phyloP scores from a whole-genome alignment of 345 rosid genomes.

The Aegle marmelos region DNA sequence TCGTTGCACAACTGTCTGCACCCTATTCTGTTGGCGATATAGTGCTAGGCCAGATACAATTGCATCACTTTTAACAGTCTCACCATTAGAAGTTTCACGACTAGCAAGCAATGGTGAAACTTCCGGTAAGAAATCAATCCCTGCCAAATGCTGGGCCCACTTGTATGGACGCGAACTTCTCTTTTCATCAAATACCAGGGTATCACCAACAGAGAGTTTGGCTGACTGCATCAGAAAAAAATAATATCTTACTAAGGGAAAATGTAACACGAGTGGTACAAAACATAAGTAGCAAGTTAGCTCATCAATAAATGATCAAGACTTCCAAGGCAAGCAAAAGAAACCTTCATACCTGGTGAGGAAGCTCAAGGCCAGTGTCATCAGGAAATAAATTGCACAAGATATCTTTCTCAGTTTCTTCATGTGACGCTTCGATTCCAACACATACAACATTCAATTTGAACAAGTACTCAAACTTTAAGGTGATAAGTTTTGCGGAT shows the following conservation, averaged over 20 bases:
- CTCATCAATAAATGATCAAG: background rate
- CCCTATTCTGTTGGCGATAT: conserved; percentile 70
- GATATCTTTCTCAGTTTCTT: conserved; percentile 50
- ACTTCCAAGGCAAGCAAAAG: background rate
- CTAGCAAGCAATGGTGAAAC: conserved; percentile 60
- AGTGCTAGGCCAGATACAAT: conserved; percentile 51
- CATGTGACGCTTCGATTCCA: conserved; percentile 57
- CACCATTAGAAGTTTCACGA: conserved; percentile 44
- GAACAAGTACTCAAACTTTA: conserved; percentile 74
- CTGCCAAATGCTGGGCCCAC: conserved; percentile 95
- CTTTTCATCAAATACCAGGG: conserved; percentile 49
- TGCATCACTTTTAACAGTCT: conserved; percentile 45
- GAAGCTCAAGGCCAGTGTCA: conserved; percentile 84
- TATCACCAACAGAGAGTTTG: conserved; percentile 63
- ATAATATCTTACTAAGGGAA: conserved; percentile 17
- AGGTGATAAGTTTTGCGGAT: conserved; percentile 44
- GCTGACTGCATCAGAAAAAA: conserved; percentile 60
- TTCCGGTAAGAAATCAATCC: conserved; percentile 90
- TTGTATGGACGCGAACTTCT: conserved; percentile 78
- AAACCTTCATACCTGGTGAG: conserved; percentile 63
- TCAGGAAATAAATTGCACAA: conserved; percentile 76
- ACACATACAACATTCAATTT: conserved; percentile 83
- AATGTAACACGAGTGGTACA: background rate
- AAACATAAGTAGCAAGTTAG: background rate
- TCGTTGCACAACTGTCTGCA: conserved; percentile 68